A percentile compares a stretch with the other conserved stretches of the same genome.
phyloP scores from a whole-genome alignment of 202 grass and related monocot genomes.

The Dendrocalamus latiflorus region DNA sequence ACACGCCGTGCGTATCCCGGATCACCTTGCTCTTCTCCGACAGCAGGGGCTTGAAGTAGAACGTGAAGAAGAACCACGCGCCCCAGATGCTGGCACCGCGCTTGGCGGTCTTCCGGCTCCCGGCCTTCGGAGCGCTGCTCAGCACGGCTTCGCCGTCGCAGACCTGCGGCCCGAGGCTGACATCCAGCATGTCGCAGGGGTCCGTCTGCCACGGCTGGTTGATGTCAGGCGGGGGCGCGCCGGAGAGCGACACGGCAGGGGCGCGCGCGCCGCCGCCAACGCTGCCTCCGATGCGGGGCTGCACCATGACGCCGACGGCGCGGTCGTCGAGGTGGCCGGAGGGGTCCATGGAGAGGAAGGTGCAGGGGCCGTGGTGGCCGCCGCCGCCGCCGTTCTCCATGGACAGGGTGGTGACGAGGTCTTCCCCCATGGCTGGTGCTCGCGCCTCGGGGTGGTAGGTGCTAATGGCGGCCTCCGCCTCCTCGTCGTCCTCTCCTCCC shows the following conservation, averaged over 20 bases:
- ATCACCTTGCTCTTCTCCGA: constrained; percentile 73
- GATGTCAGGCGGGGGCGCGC: constrained; percentile 71
- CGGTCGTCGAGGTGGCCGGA: constrained; percentile 62
- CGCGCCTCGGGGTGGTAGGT: constrained; percentile 24
- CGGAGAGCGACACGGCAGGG: constrained; percentile 47
- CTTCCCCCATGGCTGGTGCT: constrained; percentile 65
- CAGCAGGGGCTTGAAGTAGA: constrained; percentile 92
- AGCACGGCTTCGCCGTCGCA: constrained; percentile 53
- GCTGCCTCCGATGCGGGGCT: constrained; percentile 37
- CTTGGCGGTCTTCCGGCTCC: constrained; percentile 73
- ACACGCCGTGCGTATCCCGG: constrained; percentile 46
- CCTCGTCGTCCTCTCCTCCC: constrained; percentile 20
- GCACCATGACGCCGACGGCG: constrained; percentile 72
- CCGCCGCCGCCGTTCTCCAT: constrained; percentile 61
- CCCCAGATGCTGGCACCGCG: constrained; percentile 96
- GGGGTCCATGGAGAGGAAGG: constrained; percentile 95
- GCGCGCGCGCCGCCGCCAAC: background rate
- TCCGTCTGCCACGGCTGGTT: constrained; percentile 90
- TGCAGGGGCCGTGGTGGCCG: constrained; percentile 67
- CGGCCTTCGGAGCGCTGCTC: constrained; percentile 40
- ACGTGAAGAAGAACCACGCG: constrained; percentile 99
- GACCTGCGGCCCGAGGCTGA: constrained; percentile 59
- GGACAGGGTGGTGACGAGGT: constrained; percentile 86
- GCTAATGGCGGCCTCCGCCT: constrained; percentile 36
- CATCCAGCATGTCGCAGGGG: constrained; percentile 65